Conservation (phyloP, 2,329 filamentous ascomycete species). For the Calonectria pauciramosa region DNA sequence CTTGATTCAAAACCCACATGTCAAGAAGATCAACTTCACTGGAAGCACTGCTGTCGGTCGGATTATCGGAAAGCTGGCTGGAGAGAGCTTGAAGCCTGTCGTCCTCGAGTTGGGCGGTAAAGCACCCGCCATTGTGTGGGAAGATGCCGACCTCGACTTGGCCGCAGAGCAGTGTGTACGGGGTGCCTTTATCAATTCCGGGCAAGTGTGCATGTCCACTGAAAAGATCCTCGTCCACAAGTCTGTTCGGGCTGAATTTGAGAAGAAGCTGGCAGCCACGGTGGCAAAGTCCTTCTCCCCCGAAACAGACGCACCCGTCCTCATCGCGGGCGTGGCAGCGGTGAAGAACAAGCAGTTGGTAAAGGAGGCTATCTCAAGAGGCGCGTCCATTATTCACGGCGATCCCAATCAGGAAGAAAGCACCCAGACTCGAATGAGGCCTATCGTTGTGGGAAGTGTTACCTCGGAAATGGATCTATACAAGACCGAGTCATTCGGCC, state of each 20-base stretch:
- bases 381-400: conserved; percentile 66
- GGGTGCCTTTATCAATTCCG: conserved; percentile 80
- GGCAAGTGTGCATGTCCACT: conserved; percentile 90
- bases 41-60: conserved; percentile 81
- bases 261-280: conserved; percentile 55
- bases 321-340: conserved; percentile 77
- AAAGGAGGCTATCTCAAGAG: conserved; percentile 76
- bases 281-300: conserved; percentile 62
- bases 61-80: conserved; percentile 78
- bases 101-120: conserved; percentile 89
- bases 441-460: conserved; percentile 77
- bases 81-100: conserved; percentile 82
- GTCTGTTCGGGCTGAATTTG: conserved; percentile 61
- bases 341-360: conserved; percentile 77
- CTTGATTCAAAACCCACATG: conserved; percentile 74
- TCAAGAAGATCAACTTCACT: conserved; percentile 91
- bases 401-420: conserved; percentile 49
- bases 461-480: conserved; percentile 78
- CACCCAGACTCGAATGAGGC: conserved; percentile 64
- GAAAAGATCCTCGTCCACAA: conserved; percentile 77
- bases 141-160: conserved; percentile 81
- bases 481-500: conserved; percentile 82
- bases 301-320: conserved; percentile 74
- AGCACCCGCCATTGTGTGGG: conserved; percentile 81
- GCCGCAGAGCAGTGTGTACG: conserved; percentile 78